A percentile compares a stretch with the other conserved stretches of the same genome.
phyloP scores from a whole-genome alignment of 2,329 filamentous ascomycete genomes.

The Penicillium sp. region DNA sequence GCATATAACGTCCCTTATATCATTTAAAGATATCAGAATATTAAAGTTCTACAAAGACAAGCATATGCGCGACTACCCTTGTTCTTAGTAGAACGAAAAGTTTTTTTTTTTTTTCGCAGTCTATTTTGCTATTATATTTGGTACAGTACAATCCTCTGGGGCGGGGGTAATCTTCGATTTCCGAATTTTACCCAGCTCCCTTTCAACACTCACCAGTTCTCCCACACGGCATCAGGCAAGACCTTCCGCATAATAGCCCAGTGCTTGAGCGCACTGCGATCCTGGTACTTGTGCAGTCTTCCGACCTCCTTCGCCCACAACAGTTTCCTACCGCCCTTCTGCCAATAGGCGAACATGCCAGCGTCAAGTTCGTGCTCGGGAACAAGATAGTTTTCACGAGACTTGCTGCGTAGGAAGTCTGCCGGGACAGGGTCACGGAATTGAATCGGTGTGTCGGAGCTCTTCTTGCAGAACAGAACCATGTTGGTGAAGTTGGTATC shows the following conservation, averaged over 20 bases:
- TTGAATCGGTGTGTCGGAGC: constrained; percentile 46
- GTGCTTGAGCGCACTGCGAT: constrained; percentile 74
- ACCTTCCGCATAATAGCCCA: constrained; percentile 91
- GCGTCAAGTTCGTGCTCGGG: constrained; percentile 68
- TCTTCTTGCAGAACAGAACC: constrained; percentile 87
- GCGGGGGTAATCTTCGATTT: background rate
- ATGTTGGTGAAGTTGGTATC: constrained; percentile 86
- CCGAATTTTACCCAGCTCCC: background rate
- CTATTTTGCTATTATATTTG: background rate
- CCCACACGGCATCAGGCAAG: constrained; percentile 75
- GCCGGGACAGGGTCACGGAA: constrained; percentile 65
- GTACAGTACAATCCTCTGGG: background rate
- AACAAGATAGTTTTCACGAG: constrained; percentile 66
- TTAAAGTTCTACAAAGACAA: too few relatives aligned
- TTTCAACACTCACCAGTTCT: constrained; percentile 65
- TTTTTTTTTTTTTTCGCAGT: background rate
- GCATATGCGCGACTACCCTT: too few relatives aligned
- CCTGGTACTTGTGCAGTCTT: constrained; percentile 68
- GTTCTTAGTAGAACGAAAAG: background rate
- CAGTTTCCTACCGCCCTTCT: constrained; percentile 45
- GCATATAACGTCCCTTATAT: too few relatives aligned
- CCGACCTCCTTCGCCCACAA: constrained; percentile 56
- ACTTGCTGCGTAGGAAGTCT: constrained; percentile 72
- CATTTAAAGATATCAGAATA: too few relatives aligned
- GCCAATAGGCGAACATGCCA: constrained; percentile 34